Conservation (phyloP, 2,329 filamentous ascomycete genomes). For the Nemania sp. region DNA sequence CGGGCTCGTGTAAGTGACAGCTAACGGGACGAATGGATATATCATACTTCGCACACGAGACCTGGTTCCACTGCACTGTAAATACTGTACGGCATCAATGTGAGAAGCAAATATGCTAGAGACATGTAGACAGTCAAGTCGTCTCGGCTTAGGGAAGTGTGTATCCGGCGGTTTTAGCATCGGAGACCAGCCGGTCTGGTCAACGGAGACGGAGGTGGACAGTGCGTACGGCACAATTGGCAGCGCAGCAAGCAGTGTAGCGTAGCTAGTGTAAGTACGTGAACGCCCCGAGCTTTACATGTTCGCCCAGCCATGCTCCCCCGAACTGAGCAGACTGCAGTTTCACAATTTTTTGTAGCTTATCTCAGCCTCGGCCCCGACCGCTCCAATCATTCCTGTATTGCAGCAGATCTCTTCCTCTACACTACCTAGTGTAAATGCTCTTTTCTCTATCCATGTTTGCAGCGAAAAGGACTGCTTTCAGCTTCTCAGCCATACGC, state of each 20-base stretch:
- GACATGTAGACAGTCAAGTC: not conserved
- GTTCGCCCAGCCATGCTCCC: too few relatives aligned
- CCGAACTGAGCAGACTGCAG: not conserved
- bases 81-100: not conserved
- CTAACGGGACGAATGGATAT: not conserved
- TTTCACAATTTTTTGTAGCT: conserved; percentile 19
- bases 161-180: not conserved
- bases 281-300: not conserved
- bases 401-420: too few relatives aligned
- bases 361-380: conserved; percentile 23
- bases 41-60: not conserved
- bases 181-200: conserved; percentile 12
- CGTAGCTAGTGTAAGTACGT: too few relatives aligned
- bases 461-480: conserved; percentile 2
- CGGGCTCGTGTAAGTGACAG: conserved; percentile 12
- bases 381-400: too few relatives aligned
- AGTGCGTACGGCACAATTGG: not conserved
- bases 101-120: too few relatives aligned
- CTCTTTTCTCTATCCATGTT: too few relatives aligned
- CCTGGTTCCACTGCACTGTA: too few relatives aligned
- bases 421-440: too few relatives aligned
- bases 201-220: not conserved
- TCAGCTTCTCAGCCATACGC: conserved; percentile 21
- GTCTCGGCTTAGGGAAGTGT: not conserved
- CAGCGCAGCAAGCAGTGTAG: not conserved